A percentile compares a stretch with the other conserved stretches of the same genome.
phyloP scores from a whole-genome alignment of 768 basidiomycete species.

The Leccinum imitatum region DNA sequence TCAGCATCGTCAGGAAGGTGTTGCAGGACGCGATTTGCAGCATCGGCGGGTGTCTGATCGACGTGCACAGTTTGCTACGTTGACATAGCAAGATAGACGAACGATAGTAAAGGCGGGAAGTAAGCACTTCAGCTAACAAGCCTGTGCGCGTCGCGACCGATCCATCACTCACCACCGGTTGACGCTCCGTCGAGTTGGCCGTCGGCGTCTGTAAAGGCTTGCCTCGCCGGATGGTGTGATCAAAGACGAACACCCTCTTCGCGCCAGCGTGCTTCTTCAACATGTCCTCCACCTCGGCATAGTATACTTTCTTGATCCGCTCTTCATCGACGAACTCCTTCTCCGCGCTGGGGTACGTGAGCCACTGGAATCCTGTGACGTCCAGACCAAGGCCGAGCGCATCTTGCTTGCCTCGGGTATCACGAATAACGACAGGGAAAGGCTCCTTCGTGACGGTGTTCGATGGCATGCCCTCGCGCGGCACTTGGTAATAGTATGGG shows the following conservation, averaged over 20 bases:
- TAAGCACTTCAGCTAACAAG: neutral
- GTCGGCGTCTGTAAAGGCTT: neutral
- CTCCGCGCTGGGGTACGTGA: slow-evolving; percentile 32
- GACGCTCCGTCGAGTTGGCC: slow-evolving; percentile 11
- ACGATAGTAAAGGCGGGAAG: too few relatives aligned
- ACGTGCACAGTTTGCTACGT: slow-evolving; percentile 39
- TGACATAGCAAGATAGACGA: neutral
- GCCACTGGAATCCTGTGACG: slow-evolving; percentile 40
- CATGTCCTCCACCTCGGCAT: slow-evolving; percentile 39
- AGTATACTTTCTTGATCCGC: slow-evolving; percentile 35
- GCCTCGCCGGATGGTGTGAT: slow-evolving; percentile 38
- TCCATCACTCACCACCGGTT: slow-evolving; percentile 28
- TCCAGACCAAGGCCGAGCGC: slow-evolving; percentile 31
- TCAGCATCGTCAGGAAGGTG: slow-evolving; percentile 41
- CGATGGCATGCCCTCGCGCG: slow-evolving; percentile 24
- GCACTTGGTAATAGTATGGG: slow-evolving; percentile 32
- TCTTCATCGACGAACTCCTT: slow-evolving; percentile 39
- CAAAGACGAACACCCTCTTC: slow-evolving; percentile 40
- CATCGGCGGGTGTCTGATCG: slow-evolving; percentile 40
- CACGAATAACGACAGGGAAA: slow-evolving; percentile 20
- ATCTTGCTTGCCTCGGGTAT: slow-evolving; percentile 31
- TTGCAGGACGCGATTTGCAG: slow-evolving; percentile 33
- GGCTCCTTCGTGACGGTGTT: slow-evolving; percentile 24
- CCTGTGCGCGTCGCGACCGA: too few relatives aligned
- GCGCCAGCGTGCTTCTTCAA: slow-evolving; percentile 38